Conservation (phyloP, 805 yeast genomes). For the Blastobotrys terrestris region DNA sequence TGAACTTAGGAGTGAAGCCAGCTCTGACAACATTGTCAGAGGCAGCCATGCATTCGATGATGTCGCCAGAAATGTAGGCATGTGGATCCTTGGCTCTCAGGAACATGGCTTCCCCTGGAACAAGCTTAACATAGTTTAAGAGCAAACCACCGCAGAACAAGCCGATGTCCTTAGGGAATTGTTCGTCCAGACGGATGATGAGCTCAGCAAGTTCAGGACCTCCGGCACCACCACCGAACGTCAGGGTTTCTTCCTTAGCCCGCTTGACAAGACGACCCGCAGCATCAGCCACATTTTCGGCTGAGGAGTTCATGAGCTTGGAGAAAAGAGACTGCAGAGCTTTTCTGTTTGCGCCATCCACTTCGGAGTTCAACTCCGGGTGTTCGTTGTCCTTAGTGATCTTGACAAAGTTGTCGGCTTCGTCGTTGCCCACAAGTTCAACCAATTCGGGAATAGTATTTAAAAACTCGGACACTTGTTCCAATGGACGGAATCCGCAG, state of each 20-base stretch:
- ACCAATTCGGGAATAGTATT: conserved; percentile 69
- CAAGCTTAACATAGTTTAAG: conserved; percentile 78
- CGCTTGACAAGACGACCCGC: conserved; percentile 64
- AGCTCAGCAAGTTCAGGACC: conserved; percentile 58
- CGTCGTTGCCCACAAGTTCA: conserved; percentile 59
- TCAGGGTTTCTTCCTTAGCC: conserved; percentile 51
- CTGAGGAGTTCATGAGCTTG: conserved; percentile 78
- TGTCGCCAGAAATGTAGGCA: conserved; percentile 95
- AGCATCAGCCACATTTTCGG: conserved; percentile 45
- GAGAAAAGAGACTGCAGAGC: conserved; percentile 72
- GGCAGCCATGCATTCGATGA: conserved; percentile 99
- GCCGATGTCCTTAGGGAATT: conserved; percentile 92
- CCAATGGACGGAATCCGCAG: conserved; percentile 93
- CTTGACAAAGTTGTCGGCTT: conserved; percentile 42
- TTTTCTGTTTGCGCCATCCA: conserved; percentile 52
- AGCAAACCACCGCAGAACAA: conserved; percentile 91
- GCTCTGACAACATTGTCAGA: conserved; percentile 97
- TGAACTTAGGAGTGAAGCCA: conserved; percentile 99
- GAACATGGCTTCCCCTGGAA: conserved; percentile 93
- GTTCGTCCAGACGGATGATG: conserved; percentile 69
- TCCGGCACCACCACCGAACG: conserved; percentile 40
- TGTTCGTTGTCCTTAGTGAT: conserved; percentile 21
- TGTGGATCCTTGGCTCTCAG: conserved; percentile 96
- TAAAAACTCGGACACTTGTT: conserved; percentile 64
- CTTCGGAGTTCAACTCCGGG: conserved; percentile 43